Evolutionary conservation across 2,329 filamentous ascomycete species (phyloP).

Genomic region (Monosporascus sp.): DNA sequence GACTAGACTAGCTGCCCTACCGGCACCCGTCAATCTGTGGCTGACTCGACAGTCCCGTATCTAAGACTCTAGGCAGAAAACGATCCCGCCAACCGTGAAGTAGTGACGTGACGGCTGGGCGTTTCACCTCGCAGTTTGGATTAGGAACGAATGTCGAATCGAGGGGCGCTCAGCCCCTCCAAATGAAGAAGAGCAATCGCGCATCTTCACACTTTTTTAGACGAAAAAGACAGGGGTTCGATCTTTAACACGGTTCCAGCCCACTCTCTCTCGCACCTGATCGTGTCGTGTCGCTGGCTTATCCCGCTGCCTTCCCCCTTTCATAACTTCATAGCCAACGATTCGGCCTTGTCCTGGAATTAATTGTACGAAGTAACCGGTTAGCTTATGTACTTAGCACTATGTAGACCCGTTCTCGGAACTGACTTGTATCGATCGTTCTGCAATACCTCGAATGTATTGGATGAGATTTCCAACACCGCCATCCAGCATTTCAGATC

Average conservation of each 20-base stretch:
- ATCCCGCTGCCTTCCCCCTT: neutral
- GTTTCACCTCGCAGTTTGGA: neutral
- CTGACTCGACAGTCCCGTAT: too few relatives aligned
- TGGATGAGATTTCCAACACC: neutral
- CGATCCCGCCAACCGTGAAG: neutral
- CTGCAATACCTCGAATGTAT: neutral
- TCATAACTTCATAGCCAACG: neutral
- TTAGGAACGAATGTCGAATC: neutral
- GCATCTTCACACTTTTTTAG: neutral
- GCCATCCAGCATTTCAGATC: neutral
- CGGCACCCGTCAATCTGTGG: too few relatives aligned
- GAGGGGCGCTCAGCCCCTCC: neutral
- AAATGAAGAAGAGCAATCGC: neutral
- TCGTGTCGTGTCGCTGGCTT: neutral
- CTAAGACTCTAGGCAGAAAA: too few relatives aligned
- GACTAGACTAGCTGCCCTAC: too few relatives aligned
- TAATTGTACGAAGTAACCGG: too few relatives aligned
- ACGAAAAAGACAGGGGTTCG: neutral
- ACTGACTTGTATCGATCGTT: neutral
- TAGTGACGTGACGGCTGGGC: neutral
- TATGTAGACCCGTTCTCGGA: neutral
- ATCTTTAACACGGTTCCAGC: neutral
- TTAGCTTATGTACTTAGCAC: neutral
- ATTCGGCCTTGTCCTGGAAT: neutral
- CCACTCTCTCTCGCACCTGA: neutral